A percentile compares a stretch with the other conserved stretches of the same genome.
These are phyloP conservation scores for Eucalyptus erythrocorys DNA, from an alignment of 345 rosid genomes.

Conservation along the genomic window DNA sequence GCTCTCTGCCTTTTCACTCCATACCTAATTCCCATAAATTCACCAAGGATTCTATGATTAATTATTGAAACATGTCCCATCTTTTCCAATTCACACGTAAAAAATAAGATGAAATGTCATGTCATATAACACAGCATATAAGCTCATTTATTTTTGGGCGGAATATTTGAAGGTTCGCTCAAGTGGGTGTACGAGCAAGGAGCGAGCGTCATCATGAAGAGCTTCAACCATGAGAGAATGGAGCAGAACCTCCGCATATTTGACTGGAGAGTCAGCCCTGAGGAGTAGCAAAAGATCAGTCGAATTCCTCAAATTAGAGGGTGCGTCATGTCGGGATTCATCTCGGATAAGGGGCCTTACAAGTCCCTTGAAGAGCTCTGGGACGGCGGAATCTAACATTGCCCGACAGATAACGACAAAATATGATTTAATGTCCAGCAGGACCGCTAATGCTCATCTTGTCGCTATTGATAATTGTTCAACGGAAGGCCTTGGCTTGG, in stretches of 20 bases:
- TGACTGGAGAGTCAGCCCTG: neutral
- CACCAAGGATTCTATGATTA: neutral
- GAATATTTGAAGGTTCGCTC: neutral
- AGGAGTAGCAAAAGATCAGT: neutral
- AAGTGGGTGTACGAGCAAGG: constrained; percentile 5
- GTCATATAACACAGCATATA: neutral
- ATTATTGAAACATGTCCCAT: neutral
- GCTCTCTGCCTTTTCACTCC: neutral
- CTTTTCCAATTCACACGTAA: neutral
- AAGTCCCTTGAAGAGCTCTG: neutral
- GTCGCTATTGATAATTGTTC: neutral
- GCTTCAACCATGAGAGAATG: constrained; percentile 6
- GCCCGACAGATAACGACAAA: neutral
- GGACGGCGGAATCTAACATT: neutral
- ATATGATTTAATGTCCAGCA: neutral
- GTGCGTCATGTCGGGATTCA: neutral
- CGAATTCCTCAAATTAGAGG: neutral
- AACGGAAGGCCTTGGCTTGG: neutral
- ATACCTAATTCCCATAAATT: neutral
- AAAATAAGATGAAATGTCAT: neutral
- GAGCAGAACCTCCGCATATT: neutral
- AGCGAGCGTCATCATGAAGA: neutral
- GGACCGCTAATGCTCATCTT: neutral
- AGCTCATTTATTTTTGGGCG: neutral
- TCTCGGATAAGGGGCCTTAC: neutral